These are phyloP conservation scores for Entonaema liquescens DNA, from an alignment of 495 filamentous ascomycete species.

Conservation along the genomic window DNA sequence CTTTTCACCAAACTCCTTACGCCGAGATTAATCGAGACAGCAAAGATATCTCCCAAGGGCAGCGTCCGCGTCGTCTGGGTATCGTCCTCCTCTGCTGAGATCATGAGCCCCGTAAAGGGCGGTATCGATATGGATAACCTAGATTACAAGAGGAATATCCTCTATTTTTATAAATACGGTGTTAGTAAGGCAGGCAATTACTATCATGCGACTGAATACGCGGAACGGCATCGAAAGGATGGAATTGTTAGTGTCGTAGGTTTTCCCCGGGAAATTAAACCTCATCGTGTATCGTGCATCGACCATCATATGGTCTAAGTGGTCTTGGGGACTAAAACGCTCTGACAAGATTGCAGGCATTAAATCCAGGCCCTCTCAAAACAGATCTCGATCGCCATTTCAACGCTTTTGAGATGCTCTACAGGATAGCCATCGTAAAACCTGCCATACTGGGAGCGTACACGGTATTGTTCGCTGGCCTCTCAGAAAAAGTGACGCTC, in stretches of 20 bases:
- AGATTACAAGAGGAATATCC: slow-evolving; percentile 43
- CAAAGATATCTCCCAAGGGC: slow-evolving; percentile 42
- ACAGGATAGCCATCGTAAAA: slow-evolving; percentile 30
- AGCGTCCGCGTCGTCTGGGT: slow-evolving; percentile 59
- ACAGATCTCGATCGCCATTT: slow-evolving; percentile 54
- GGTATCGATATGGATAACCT: slow-evolving; percentile 49
- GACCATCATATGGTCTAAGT: neutral
- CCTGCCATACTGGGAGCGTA: slow-evolving; percentile 54
- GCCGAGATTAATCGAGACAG: slow-evolving; percentile 54
- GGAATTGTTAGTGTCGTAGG: slow-evolving; percentile 47
- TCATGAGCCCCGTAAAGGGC: slow-evolving; percentile 34
- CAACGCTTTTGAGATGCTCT: slow-evolving; percentile 22
- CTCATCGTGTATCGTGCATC: slow-evolving; percentile 19
- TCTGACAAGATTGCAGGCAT: slow-evolving; percentile 20
- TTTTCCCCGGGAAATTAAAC: slow-evolving; percentile 21
- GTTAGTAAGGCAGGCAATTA: slow-evolving; percentile 56
- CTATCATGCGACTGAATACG: slow-evolving; percentile 51
- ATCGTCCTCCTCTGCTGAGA: slow-evolving; percentile 44
- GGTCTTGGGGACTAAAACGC: slow-evolving; percentile 1
- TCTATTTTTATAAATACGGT: slow-evolving; percentile 45
- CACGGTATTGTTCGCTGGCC: slow-evolving; percentile 55
- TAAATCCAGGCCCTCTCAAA: slow-evolving; percentile 58
- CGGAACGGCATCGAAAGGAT: slow-evolving; percentile 43
- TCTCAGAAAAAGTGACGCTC: slow-evolving; percentile 51
- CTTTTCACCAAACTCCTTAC: slow-evolving; percentile 58